Conservation (phyloP, 2,329 filamentous ascomycete genomes). For the Exophiala aquamarina region DNA sequence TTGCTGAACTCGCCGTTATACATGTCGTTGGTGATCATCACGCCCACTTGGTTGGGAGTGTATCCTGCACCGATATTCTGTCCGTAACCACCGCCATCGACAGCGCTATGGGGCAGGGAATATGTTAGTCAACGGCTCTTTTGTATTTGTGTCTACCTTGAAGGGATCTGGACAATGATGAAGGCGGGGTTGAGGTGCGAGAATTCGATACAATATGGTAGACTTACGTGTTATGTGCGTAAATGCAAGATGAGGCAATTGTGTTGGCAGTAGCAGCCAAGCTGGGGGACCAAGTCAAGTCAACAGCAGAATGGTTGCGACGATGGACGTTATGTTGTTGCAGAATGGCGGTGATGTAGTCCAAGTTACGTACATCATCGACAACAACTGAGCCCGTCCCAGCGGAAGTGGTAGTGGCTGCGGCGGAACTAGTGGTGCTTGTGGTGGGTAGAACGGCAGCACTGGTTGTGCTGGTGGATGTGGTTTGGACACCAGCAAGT, state of each 20-base stretch:
- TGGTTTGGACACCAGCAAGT: neutral
- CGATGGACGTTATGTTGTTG: constrained; percentile 85
- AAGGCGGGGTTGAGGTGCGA: constrained; percentile 31
- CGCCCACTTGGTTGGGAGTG: constrained; percentile 55
- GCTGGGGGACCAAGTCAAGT: constrained; percentile 63
- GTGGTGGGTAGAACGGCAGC: constrained; percentile 1
- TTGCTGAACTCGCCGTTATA: constrained; percentile 74
- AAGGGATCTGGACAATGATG: no score
- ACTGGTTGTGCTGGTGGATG: neutral
- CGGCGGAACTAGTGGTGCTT: constrained; percentile 3
- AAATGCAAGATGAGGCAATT: constrained; percentile 67
- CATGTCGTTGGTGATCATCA: constrained; percentile 77
- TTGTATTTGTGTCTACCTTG: no score
- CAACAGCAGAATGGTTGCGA: constrained; percentile 70
- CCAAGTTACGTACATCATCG: constrained; percentile 33
- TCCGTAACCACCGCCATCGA: constrained; percentile 66
- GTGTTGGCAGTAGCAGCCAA: constrained; percentile 63
- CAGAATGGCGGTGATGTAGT: constrained; percentile 41
- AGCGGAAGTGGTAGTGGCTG: constrained; percentile 37
- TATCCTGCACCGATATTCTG: constrained; percentile 84
- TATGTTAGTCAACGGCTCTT: no score
- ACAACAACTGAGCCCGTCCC: constrained; percentile 47
- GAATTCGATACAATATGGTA: constrained; percentile 21
- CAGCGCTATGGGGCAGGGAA: constrained; percentile 4
- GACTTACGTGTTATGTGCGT: constrained; percentile 73